Percentiles rank a stretch among this genome's conserved stretches.
Evolutionary conservation across 2,329 filamentous ascomycete species (phyloP).

Genomic region (Falciphora oryzae): DNA sequence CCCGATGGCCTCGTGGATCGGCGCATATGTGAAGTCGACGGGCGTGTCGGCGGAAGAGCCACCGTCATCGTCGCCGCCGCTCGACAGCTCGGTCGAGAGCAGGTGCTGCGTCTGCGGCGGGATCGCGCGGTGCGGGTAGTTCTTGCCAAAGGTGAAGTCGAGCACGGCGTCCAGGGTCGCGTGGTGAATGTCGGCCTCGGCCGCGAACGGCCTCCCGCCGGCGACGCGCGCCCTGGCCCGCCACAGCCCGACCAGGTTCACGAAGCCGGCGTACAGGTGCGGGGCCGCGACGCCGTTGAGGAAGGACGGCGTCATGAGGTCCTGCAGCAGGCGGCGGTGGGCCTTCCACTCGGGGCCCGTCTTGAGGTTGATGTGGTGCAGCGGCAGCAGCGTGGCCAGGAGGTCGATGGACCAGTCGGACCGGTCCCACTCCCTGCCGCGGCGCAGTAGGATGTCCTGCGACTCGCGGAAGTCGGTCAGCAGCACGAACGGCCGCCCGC

Average conservation of each 20-base stretch:
- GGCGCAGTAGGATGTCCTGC: slow-evolving; percentile 24
- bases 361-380: slow-evolving; percentile 20
- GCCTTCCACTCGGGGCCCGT: slow-evolving; percentile 21
- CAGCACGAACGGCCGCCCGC: slow-evolving; percentile 18
- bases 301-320: slow-evolving; percentile 26
- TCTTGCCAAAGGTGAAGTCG: slow-evolving; percentile 9
- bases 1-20: background rate
- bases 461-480: slow-evolving; percentile 22
- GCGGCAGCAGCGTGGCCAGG: slow-evolving; percentile 21
- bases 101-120: slow-evolving; percentile 6
- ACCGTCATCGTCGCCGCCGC: background rate
- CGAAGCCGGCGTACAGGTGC: slow-evolving; percentile 18
- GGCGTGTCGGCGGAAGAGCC: background rate
- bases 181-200: slow-evolving; percentile 27
- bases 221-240: slow-evolving; percentile 15
- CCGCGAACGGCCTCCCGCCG: slow-evolving; percentile 24
- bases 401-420: slow-evolving; percentile 18
- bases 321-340: slow-evolving; percentile 23
- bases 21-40: slow-evolving; percentile 3
- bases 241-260: slow-evolving; percentile 25
- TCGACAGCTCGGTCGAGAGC: background rate
- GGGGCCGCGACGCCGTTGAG: slow-evolving; percentile 23
- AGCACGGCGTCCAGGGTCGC: slow-evolving; percentile 30
- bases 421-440: slow-evolving; percentile 27
- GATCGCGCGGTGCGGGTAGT: slow-evolving; percentile 4